These are phyloP conservation scores for Ustilago curta DNA, from an alignment of 1,284 basidiomycete species.

Conservation along the genomic window DNA sequence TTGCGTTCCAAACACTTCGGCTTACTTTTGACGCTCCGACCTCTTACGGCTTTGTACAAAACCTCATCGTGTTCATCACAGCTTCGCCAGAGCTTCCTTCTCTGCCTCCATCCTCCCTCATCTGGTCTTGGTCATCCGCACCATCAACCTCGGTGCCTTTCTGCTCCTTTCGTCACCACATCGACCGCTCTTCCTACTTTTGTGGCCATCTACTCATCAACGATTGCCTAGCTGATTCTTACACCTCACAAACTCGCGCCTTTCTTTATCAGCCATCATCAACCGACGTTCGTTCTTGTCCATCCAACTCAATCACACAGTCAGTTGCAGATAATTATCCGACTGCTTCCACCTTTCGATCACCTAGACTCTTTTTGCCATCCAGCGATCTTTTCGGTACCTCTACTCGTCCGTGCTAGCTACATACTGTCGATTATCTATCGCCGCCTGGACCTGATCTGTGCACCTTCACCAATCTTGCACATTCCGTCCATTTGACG, in stretches of 20 bases:
- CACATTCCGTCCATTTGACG: neutral
- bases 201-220: neutral
- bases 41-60: constrained; percentile 27
- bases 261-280: neutral
- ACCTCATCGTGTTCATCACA: constrained; percentile 15
- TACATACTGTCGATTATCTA: neutral
- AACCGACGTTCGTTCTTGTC: constrained; percentile 1
- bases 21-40: constrained; percentile 13
- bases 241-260: neutral
- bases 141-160: constrained; percentile 16
- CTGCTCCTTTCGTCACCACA: constrained; percentile 29
- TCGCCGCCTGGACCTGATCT: neutral
- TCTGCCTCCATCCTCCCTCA: constrained; percentile 9
- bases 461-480: neutral
- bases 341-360: constrained; percentile 1
- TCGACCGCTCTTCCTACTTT: constrained; percentile 4
- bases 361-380: neutral
- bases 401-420: neutral
- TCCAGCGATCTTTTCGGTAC: neutral
- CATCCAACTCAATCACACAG: neutral
- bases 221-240: neutral
- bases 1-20: neutral
- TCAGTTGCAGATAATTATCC: neutral
- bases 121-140: constrained; percentile 8
- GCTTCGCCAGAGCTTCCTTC: neutral